A percentile compares a stretch with the other conserved stretches of the same genome.
phyloP scores from a whole-genome alignment of 1,139 yeast species.

The Pichia sp. region DNA sequence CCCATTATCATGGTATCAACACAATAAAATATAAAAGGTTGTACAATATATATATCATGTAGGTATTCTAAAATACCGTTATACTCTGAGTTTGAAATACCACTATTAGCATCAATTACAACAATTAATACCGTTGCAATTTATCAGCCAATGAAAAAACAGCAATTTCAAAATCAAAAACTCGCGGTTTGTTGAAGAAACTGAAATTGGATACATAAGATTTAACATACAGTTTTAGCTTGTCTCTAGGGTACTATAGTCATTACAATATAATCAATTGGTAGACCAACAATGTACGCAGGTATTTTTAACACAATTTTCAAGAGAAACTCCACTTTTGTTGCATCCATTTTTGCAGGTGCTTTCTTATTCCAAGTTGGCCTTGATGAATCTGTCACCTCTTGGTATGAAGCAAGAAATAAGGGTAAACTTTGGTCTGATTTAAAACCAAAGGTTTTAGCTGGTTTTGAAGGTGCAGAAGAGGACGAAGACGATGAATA shows the following conservation, averaged over 20 bases:
- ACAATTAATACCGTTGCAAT: background rate
- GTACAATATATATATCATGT: too few relatives aligned
- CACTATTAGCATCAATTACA: background rate
- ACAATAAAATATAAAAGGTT: too few relatives aligned
- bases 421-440: conserved; percentile 97
- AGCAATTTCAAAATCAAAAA: background rate
- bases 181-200: background rate
- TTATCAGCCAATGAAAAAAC: background rate
- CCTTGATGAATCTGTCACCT: conserved; percentile 73
- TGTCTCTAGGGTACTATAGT: too few relatives aligned
- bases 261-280: too few relatives aligned
- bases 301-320: conserved; percentile 62
- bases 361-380: conserved; percentile 88
- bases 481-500: conserved; percentile 16
- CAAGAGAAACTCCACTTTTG: conserved; percentile 91
- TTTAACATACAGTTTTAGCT: too few relatives aligned
- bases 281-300: conserved; percentile 30
- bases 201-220: background rate
- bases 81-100: too few relatives aligned
- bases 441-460: conserved; percentile 54
- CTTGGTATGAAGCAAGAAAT: conserved; percentile 83
- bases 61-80: too few relatives aligned
- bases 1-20: too few relatives aligned
- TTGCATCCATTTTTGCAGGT: conserved; percentile 75
- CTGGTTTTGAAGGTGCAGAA: conserved; percentile 32